phyloP scores from a whole-genome alignment of 1,284 basidiomycete species.

The Naganishia liquefaciens region DNA sequence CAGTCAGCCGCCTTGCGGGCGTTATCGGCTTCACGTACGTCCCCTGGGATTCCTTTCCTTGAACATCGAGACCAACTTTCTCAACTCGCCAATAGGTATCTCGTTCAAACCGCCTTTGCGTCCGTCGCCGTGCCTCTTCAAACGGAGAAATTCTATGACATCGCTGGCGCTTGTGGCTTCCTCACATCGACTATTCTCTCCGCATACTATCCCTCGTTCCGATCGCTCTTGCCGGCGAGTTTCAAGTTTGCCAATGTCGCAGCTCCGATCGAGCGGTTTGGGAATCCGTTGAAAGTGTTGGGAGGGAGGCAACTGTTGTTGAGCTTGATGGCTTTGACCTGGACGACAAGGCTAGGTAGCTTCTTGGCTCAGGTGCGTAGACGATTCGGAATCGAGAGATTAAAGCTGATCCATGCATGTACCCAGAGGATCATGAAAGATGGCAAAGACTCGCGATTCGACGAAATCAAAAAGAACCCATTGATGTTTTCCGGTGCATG shows the following conservation, averaged over 20 bases:
- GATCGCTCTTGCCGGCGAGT: slow-evolving; percentile 51
- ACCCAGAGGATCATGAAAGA: slow-evolving; percentile 57
- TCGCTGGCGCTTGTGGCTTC: slow-evolving; percentile 61
- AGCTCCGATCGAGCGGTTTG: slow-evolving; percentile 22
- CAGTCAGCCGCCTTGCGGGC: slow-evolving; percentile 39
- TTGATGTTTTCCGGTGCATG: slow-evolving; percentile 65
- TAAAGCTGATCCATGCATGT: slow-evolving; percentile 1
- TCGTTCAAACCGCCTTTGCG: slow-evolving; percentile 45
- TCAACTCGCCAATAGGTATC: slow-evolving; percentile 36
- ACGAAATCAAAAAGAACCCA: slow-evolving; percentile 67
- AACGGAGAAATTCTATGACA: slow-evolving; percentile 47
- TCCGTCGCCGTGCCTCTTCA: slow-evolving; percentile 43
- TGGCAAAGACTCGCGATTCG: slow-evolving; percentile 68
- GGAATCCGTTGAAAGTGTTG: slow-evolving; percentile 56
- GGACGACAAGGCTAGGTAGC: slow-evolving; percentile 65
- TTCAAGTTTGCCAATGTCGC: slow-evolving; percentile 28
- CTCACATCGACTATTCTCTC: slow-evolving; percentile 31
- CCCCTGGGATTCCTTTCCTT: neutral
- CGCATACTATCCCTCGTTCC: slow-evolving; percentile 56
- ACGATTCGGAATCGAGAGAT: neutral
- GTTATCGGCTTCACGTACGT: slow-evolving; percentile 46
- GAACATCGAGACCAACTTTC: neutral
- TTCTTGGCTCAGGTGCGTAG: slow-evolving; percentile 63
- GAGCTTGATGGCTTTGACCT: slow-evolving; percentile 61
- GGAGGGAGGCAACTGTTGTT: slow-evolving; percentile 65